Base-by-base conservation (phyloP, 129 eudicot genomes). In the Escallonia herrerae region DNA sequence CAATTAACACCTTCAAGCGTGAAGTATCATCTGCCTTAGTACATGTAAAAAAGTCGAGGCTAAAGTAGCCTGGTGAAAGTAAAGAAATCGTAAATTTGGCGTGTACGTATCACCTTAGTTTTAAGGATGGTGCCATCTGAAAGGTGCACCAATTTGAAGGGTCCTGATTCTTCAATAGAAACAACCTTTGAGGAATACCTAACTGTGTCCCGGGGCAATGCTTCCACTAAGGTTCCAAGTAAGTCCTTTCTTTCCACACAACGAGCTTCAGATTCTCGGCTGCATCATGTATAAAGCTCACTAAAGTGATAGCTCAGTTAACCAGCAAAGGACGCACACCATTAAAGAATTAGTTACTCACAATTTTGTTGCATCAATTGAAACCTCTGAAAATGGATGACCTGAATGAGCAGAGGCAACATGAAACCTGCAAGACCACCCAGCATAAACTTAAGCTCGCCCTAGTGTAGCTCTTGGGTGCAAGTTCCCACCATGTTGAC, bases 161-260 rank as follows among this genome's bases (percentile, higher is more conserved):
- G 77, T 52, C 84, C 90, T 0, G 81, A 75, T 77, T 87, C 83
- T 41, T 87, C 74, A 10, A 91, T 77, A n/a, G 75, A 74, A 58
- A 77, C 85, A 42, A 91, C 89, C 82, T 79, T 82, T 40, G 94
- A 91, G 37, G 88, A 91, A 63, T 84, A 84, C 67, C 88, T 82
- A 50, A 91, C 70, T 45, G 95, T 79, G 39, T 79, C 84, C 6
- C 64, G 37, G 51, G 97, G 95, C 66, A 91, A 60, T 66, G 71
- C 86, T 4, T 70, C 81, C 60, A 67, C 83, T n/a, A 91, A 50
- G 60, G 84, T 60, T 62, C 83, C 94, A 6, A 87, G 66, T 58
- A 91, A 77, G 48, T 80, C 94, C 63, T 72, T 87, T 73, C 97
- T 73, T 65, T 43, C 84, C 47, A 90, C 77, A 8, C 95, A 87